Evolutionary conservation across 495 filamentous ascomycete genomes (phyloP).

Genomic region (Xylaria scruposa): DNA sequence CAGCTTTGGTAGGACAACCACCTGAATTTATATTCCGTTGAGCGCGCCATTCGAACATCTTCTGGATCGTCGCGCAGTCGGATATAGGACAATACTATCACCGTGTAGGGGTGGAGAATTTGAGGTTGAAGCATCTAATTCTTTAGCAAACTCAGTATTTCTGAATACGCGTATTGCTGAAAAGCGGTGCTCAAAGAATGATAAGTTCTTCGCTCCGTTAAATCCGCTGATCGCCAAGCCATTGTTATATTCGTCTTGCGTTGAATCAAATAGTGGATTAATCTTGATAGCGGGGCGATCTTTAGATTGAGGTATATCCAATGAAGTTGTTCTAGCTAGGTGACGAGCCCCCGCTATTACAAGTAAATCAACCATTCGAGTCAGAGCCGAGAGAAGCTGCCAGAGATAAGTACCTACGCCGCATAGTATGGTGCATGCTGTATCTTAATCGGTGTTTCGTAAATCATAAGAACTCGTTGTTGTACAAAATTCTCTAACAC

Average conservation of each 20-base stretch:
- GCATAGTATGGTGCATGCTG: not conserved
- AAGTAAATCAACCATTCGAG: no score
- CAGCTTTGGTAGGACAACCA: not conserved
- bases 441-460: not conserved
- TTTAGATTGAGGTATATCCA: no score
- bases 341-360: no score
- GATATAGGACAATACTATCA: not conserved
- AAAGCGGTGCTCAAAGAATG: not conserved
- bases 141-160: not conserved
- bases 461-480: not conserved
- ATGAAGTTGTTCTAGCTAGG: no score
- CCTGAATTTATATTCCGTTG: not conserved
- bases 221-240: not conserved
- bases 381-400: no score
- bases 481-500: not conserved
- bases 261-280: no score
- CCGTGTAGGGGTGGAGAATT: conserved; percentile 10
- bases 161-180: conserved; percentile 8
- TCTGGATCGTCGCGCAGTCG: not conserved
- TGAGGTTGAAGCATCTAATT: not conserved
- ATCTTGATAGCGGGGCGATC: no score
- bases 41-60: not conserved
- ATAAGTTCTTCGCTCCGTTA: not conserved
- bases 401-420: not conserved
- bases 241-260: no score